Evolutionary conservation across 1,284 basidiomycete genomes (phyloP), one percentile per base, ranked within the genome.

Genomic region (Stygiomarasmius scandens): DNA sequence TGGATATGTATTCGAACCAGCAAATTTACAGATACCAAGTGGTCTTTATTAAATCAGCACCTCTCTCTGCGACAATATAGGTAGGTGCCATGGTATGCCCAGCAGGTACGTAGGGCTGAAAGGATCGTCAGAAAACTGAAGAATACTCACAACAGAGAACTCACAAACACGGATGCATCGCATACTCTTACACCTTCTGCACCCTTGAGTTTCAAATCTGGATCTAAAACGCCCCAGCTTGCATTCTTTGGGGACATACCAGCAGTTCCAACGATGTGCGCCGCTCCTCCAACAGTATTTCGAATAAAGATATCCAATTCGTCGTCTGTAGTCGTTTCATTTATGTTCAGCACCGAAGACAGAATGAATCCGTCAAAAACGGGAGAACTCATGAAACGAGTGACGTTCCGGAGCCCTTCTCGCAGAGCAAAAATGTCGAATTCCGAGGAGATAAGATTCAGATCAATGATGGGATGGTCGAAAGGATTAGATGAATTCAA

Each of bases 161-260:
- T 62, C 41, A 66, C 67, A 41, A 73, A 68, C 23, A 75, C 68
- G 1, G 70, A 72, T 2, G 72, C 66, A 61, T 78, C 77, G 22
- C 74, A 67, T 43, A 78, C 67, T 10, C 75, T 69, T 59, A 78
- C 60, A 20, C 70, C 66, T 23, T 63, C 43, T 43, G 73, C 63
- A 5, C 71, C 71, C 43, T 74, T 73, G n/a, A 73, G 71, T 25
- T 63, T 65, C 29, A 88, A 68, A 58, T 79, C 75, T 4, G 80
- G 72, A n/a, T n/a, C n/a, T n/a, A n/a, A n/a, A n/a, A n/a, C n/a
- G n/a, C n/a, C n/a, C n/a, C n/a, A 68, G 3, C 49, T 20, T 3
- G 63, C 65, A 4, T 59, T 60, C 14, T 52, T 55, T 22, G 63
- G 57, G 6, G 63, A 60, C 71, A 75, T 72, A 16, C 60, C 58